Percentiles rank a stretch among this genome's conserved stretches.
These are phyloP conservation scores for Ceratobasidium sp. DNA, from an alignment of 1,284 basidiomycete species.

Conservation along the genomic window DNA sequence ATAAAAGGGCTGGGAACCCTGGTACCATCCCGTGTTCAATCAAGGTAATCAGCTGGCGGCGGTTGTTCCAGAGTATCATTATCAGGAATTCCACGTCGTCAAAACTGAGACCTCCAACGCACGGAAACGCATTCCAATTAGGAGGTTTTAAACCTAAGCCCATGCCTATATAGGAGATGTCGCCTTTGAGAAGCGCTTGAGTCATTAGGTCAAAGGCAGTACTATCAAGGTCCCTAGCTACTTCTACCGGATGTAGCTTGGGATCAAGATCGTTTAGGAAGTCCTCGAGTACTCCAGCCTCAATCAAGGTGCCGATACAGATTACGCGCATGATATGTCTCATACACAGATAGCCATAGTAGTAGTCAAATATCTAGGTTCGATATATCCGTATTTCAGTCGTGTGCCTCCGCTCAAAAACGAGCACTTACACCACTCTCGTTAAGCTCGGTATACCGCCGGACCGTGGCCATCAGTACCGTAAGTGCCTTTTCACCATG, in stretches of 20 bases:
- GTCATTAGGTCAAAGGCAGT: not conserved
- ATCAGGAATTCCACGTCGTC: constrained; percentile 14
- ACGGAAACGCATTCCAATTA: not conserved
- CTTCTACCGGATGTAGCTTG: not conserved
- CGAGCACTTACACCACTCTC: constrained; percentile 6
- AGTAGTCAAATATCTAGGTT: constrained; percentile 18
- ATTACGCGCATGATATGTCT: constrained; percentile 31
- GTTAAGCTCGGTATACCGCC: constrained; percentile 3
- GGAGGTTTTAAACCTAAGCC: not conserved
- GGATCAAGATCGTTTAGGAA: constrained; percentile 9
- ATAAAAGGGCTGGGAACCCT: constrained; percentile 11
- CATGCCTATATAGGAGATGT: no score
- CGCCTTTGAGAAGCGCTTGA: not conserved
- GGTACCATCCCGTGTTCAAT: constrained; percentile 13
- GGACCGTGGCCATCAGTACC: constrained; percentile 6
- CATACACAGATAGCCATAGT: constrained; percentile 30
- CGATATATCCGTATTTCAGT: not conserved
- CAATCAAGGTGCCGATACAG: constrained; percentile 23
- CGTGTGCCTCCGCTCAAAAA: no score
- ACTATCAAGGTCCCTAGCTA: not conserved
- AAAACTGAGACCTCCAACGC: constrained; percentile 12
- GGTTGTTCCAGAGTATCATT: constrained; percentile 11
- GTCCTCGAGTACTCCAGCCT: not conserved
- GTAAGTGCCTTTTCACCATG: constrained; percentile 16
- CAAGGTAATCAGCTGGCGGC: constrained; percentile 1